Conservation (phyloP, 1,139 yeast species). For the Chernovozyma sophiae-reginae region DNA sequence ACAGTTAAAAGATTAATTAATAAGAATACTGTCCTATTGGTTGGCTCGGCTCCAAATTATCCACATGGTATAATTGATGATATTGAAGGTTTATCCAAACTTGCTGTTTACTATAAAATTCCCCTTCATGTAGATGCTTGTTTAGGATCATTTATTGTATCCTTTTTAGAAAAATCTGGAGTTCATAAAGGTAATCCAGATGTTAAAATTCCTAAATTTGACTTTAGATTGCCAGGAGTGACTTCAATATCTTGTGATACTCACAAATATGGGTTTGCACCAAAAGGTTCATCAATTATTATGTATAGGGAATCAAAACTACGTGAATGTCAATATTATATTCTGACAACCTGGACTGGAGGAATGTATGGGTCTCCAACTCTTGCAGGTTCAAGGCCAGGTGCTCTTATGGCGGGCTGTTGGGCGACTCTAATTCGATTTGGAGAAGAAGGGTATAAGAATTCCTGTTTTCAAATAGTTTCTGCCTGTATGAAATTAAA, state of each 20-base stretch:
- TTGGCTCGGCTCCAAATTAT: slow-evolving; percentile 94
- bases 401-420: slow-evolving; percentile 94
- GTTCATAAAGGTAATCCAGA: slow-evolving; percentile 33
- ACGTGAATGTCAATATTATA: slow-evolving; percentile 79
- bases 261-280: slow-evolving; percentile 97
- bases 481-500: slow-evolving; percentile 58
- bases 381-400: slow-evolving; percentile 94
- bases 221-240: slow-evolving; percentile 89
- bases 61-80: slow-evolving; percentile 97
- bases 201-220: slow-evolving; percentile 57
- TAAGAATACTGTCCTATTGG: slow-evolving; percentile 72
- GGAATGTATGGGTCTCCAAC: slow-evolving; percentile 97
- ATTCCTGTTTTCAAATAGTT: slow-evolving; percentile 66
- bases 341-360: slow-evolving; percentile 85
- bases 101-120: slow-evolving; percentile 61
- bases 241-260: slow-evolving; percentile 97
- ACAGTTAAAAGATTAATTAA: slow-evolving; percentile 67
- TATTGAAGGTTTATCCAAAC: slow-evolving; percentile 62
- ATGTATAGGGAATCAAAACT: slow-evolving; percentile 73
- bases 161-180: slow-evolving; percentile 68
- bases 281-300: slow-evolving; percentile 90
- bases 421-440: slow-evolving; percentile 87
- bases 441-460: slow-evolving; percentile 75
- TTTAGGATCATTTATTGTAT: slow-evolving; percentile 84
- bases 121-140: slow-evolving; percentile 97